Base-by-base conservation (phyloP, 2,329 filamentous ascomycete genomes). In the Proliferodiscus dingleyae region DNA sequence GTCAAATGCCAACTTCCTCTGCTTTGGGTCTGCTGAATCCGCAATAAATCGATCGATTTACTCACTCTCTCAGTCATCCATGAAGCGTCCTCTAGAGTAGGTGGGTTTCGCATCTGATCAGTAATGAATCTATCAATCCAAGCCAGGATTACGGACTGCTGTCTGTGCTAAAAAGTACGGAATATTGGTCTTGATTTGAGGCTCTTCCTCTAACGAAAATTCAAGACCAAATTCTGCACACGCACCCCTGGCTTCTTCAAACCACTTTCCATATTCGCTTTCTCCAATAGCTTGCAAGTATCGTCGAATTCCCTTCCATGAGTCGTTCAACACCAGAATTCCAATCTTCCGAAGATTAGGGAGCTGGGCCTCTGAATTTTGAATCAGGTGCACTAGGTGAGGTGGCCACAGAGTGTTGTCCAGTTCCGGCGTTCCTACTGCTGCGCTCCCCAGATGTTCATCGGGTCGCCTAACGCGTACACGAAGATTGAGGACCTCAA, bases 121-220 rank as follows among this genome's bases (percentile, higher is more conserved):
- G n/a, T n/a, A n/a, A n/a, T n/a, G n/a, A n/a, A n/a, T n/a, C n/a
- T n/a, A 22, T 5, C 18, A 47, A 16, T 50, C 41, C 13, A 40
- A 18, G 22, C 48, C 49, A 1, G 45, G 45, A 36, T 51, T 46
- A 18, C 46, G 36, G 23, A 30, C 21, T 2, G 3, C 15, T 15
- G 19, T 41, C 43, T 49, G 46, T 30, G 44, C 49, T n/a, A 30
- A 13, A 18, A 49, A 49, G 18, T 36, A 49, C 29, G 46, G 43
- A 9, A 44, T 41, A 15, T 15, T 9, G 18, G 49, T 49, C 29
- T 19, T 22, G 8, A 7, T 30, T 23, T 42, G 32, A 15, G 19
- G 7, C 9, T 26, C 28, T 30, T 16, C 7, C 24, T 30, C 26
- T 24, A 43, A 23, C 19, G 3, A 33, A 10, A 52, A 37, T 5